Conservation (phyloP, 108 stramenopile species). For the Parmales sp. region DNA sequence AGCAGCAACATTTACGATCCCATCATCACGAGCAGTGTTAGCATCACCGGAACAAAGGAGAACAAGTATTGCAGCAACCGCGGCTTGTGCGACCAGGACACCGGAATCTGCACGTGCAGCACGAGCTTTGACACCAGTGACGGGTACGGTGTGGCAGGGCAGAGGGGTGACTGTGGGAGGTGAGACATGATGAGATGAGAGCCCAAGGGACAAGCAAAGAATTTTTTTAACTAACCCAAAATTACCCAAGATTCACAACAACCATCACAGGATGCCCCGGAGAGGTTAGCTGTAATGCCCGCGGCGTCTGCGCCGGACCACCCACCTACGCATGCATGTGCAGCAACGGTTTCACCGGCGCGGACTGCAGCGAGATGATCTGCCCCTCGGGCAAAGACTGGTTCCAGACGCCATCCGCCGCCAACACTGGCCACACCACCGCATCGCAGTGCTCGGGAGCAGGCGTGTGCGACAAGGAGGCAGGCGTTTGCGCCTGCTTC, state of each 20-base stretch:
- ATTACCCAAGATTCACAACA: too few species aligned
- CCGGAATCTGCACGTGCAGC: slow-evolving; percentile 38
- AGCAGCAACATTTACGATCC: slow-evolving; percentile 30
- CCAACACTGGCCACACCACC: slow-evolving; percentile 37
- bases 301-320: slow-evolving; percentile 38
- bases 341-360: slow-evolving; percentile 47
- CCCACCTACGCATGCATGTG: slow-evolving; percentile 56
- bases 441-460: slow-evolving; percentile 53
- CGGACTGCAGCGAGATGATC: slow-evolving; percentile 58
- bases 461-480: slow-evolving; percentile 44
- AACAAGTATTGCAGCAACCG: slow-evolving; percentile 45
- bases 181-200: too few species aligned
- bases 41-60: slow-evolving; percentile 48
- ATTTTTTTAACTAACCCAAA: too few species aligned
- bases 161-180: slow-evolving; percentile 51
- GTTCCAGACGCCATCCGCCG: slow-evolving; percentile 30
- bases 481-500: slow-evolving; percentile 54
- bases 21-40: slow-evolving; percentile 31
- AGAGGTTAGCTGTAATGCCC: slow-evolving; percentile 33
- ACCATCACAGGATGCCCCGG: slow-evolving; percentile 29
- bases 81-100: slow-evolving; percentile 37
- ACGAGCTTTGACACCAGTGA: slow-evolving; percentile 47
- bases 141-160: slow-evolving; percentile 48
- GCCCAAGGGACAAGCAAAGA: too few species aligned
- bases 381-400: slow-evolving; percentile 46